Evolutionary conservation across 371 early-diverging fungal species (phyloP), one percentile per base, ranked within the genome.

Genomic region (Apophysomyces ossiformis): DNA sequence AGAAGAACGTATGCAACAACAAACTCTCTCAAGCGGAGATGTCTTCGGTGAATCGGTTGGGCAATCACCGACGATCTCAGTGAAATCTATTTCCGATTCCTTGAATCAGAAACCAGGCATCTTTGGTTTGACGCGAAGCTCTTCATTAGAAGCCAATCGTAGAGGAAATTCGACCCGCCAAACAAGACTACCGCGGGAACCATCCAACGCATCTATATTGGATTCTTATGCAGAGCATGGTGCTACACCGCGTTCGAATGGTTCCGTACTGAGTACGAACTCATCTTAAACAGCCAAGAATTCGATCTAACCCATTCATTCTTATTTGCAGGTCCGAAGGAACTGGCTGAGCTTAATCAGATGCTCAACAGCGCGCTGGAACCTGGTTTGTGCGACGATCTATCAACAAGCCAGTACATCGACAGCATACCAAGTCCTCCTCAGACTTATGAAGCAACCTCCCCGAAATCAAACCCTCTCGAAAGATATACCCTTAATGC

Each of bases 1-100:
- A 64, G 82, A 82, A 37, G 82, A 78, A 58, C 63, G 71, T 7
- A 72, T 68, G n/a, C 67, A 56, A 15, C 75, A 70, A 21, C 50
- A 68, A 54, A 26, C 32, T 26, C 66, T 16, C 21, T 7, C 43
- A 9, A 39, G 37, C 13, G 43, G 45, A 44, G 60, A 60, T 7
- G 39, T 21, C 18, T 35, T 43, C 37, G 43, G 38, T 37, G 43
- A 21, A 16, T 6, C 54, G 54, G 54, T n/a, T 26, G 32, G 32
- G 32, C 32, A 26, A 26, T 26, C 32, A 3, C 32, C 21, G 5
- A 21, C 21, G 54, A 5, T 50, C 54, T 13, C 18, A 7, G 13
- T n/a, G 6, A 37, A 37, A 37, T 21, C 13, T 18, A 57, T 37
- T 32, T 57, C 35, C 9, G 21, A 50, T 21, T 9, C 7, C 16